A percentile compares a stretch with the other conserved stretches of the same genome.
phyloP scores from a whole-genome alignment of 257 asterid species.

The Scutellaria barbata region DNA sequence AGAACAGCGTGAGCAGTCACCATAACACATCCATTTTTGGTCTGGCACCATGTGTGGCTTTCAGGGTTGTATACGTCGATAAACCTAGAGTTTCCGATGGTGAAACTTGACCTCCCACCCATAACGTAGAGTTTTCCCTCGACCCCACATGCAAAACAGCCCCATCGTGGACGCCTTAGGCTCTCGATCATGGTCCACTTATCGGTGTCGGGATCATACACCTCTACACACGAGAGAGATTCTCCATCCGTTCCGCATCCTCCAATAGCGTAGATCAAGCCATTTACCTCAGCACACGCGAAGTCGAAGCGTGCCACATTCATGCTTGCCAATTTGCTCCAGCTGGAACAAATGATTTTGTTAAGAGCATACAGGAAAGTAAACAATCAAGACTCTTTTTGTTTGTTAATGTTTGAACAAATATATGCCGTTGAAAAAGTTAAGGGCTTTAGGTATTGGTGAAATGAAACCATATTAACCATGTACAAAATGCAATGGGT shows the following conservation, averaged over 20 bases:
- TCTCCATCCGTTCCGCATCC: conserved; percentile 73
- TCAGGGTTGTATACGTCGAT: conserved; percentile 70
- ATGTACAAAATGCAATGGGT: too few relatives aligned
- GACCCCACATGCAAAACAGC: conserved; percentile 72
- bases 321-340: conserved; percentile 81
- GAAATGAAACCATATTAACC: too few relatives aligned
- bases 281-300: conserved; percentile 81
- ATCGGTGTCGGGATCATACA: conserved; percentile 65
- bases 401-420: too few relatives aligned
- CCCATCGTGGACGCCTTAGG: conserved; percentile 78
- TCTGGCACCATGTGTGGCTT: conserved; percentile 59
- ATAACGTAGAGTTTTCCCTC: conserved; percentile 75
- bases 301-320: conserved; percentile 81
- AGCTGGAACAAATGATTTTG: conserved; percentile 45
- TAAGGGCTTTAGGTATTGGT: too few relatives aligned
- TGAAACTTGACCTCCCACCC: conserved; percentile 90
- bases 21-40: conserved; percentile 91
- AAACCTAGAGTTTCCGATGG: conserved; percentile 74
- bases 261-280: conserved; percentile 70
- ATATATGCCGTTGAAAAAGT: too few relatives aligned
- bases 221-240: conserved; percentile 73
- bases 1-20: conserved; percentile 78
- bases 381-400: too few relatives aligned
- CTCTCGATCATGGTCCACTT: conserved; percentile 67
- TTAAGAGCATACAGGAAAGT: not conserved